Percentiles rank a stretch among this genome's conserved stretches.
These are phyloP conservation scores for Leccinum uliginosum DNA, from an alignment of 768 basidiomycete genomes.

Conservation along the genomic window DNA sequence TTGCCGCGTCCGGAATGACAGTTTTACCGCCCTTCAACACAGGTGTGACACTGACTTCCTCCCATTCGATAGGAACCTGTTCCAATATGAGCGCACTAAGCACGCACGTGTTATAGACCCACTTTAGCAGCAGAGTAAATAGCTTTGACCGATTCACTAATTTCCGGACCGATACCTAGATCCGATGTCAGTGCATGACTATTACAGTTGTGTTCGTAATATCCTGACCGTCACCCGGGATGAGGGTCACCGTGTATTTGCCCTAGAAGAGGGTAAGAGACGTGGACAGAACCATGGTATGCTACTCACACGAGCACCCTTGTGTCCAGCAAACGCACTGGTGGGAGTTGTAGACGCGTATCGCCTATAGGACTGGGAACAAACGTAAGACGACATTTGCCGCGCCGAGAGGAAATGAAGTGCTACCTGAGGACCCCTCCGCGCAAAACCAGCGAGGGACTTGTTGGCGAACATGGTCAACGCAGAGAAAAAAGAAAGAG, in stretches of 20 bases:
- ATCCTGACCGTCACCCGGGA: slow-evolving; percentile 86
- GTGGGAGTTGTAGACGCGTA: slow-evolving; percentile 77
- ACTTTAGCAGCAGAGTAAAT: slow-evolving; percentile 91
- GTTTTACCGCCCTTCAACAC: slow-evolving; percentile 94
- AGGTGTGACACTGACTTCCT: slow-evolving; percentile 96
- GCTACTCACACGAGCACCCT: slow-evolving; percentile 72
- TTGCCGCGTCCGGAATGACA: slow-evolving; percentile 90
- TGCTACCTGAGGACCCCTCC: slow-evolving; percentile 47
- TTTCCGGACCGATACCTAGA: slow-evolving; percentile 96
- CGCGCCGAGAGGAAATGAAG: neutral
- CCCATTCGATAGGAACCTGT: slow-evolving; percentile 98
- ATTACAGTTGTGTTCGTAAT: slow-evolving; percentile 6
- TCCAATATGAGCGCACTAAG: slow-evolving; percentile 10
- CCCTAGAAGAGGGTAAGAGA: slow-evolving; percentile 49
- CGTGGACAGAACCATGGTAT: neutral
- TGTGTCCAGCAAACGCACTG: slow-evolving; percentile 86
- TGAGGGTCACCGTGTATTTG: slow-evolving; percentile 93
- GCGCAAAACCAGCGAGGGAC: slow-evolving; percentile 52
- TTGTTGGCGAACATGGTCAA: slow-evolving; percentile 56
- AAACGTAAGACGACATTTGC: slow-evolving; percentile 11
- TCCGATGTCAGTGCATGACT: slow-evolving; percentile 14
- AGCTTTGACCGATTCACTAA: slow-evolving; percentile 90
- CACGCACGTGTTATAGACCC: slow-evolving; percentile 15
- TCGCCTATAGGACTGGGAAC: slow-evolving; percentile 46
- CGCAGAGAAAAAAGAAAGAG: slow-evolving; percentile 16